phyloP scores from a whole-genome alignment of 108 stramenopile species.

The Nitzschia putrida region DNA sequence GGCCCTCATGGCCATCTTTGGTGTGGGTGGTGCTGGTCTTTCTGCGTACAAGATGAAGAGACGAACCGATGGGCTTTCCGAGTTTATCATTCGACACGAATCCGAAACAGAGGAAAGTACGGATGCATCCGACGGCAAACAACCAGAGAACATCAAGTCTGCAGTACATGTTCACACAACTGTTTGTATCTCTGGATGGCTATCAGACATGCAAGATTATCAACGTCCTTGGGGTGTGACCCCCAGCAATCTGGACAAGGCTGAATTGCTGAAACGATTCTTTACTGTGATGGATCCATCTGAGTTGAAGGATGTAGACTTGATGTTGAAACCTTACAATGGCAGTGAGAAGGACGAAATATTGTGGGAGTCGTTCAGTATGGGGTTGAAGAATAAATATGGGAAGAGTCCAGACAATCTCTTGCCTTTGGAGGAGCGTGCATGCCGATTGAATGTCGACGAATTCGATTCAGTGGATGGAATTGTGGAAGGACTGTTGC shows the following conservation, averaged over 20 bases:
- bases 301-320: conserved; percentile 21
- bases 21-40: conserved; percentile 62
- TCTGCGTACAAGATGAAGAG: conserved; percentile 68
- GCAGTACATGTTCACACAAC: conserved; percentile 48
- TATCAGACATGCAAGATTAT: conserved; percentile 57
- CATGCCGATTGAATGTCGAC: not conserved
- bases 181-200: conserved; percentile 59
- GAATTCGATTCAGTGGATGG: not conserved
- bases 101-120: conserved; percentile 42
- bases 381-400: conserved; percentile 42
- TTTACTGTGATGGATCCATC: conserved; percentile 52
- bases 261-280: conserved; percentile 46
- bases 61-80: conserved; percentile 57
- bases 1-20: conserved; percentile 49
- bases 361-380: conserved; percentile 22
- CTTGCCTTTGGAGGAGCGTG: conserved; percentile 47
- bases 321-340: conserved; percentile 6
- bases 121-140: conserved; percentile 9
- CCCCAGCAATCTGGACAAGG: conserved; percentile 35
- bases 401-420: conserved; percentile 51
- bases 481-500: not conserved
- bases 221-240: conserved; percentile 63
- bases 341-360: conserved; percentile 39
- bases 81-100: conserved; percentile 59
- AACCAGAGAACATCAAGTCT: conserved; percentile 15